phyloP scores from a whole-genome alignment of 2,329 filamentous ascomycete genomes.

The Fusarium gaditjirri region DNA sequence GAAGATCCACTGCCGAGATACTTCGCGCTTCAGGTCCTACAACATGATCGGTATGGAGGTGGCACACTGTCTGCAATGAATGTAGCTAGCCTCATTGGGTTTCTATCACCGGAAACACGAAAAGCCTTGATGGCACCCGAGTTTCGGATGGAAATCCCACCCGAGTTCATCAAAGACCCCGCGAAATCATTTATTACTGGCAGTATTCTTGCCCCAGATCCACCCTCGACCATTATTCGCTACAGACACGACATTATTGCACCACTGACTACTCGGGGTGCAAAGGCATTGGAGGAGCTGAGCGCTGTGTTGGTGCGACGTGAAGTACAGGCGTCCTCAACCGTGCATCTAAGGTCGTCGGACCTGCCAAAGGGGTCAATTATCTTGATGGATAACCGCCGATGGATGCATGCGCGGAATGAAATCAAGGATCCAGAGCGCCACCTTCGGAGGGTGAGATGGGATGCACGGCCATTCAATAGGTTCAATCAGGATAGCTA shows the following conservation, averaged over 20 bases:
- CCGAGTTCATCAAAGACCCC: constrained; percentile 50
- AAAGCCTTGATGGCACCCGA: constrained; percentile 41
- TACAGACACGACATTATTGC: constrained; percentile 49
- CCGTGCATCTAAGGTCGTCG: constrained; percentile 41
- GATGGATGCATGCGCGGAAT: constrained; percentile 50
- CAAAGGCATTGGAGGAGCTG: constrained; percentile 42
- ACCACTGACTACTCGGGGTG: constrained; percentile 40
- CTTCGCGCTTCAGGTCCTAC: constrained; percentile 56
- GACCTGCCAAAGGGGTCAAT: constrained; percentile 46
- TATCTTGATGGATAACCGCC: constrained; percentile 49
- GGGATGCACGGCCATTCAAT: constrained; percentile 47
- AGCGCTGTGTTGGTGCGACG: constrained; percentile 22
- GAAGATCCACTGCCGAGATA: constrained; percentile 51
- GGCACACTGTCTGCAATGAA: constrained; percentile 54
- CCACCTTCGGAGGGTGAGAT: constrained; percentile 50
- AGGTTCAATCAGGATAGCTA: rapidly evolving
- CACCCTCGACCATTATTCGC: constrained; percentile 37
- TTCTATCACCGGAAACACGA: constrained; percentile 42
- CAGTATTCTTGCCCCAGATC: constrained; percentile 32
- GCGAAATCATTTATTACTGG: constrained; percentile 32
- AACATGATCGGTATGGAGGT: constrained; percentile 53
- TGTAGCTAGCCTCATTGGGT: constrained; percentile 42
- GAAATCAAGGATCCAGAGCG: constrained; percentile 48
- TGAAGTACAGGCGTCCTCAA: constrained; percentile 22
- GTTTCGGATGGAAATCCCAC: constrained; percentile 48